phyloP scores from a whole-genome alignment of 257 asterid genomes.

The Capsicum chinense region DNA sequence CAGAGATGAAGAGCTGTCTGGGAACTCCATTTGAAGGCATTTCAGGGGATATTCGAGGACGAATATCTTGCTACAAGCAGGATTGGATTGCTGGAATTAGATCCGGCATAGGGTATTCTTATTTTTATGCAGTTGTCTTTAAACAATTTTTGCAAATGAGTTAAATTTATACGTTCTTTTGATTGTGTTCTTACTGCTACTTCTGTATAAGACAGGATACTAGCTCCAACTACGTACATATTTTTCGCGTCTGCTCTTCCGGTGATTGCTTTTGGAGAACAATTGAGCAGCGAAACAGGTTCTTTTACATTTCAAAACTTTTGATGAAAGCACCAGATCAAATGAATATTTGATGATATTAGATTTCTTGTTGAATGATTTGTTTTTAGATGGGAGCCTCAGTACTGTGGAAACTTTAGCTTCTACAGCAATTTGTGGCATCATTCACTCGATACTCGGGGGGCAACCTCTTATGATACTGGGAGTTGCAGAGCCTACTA shows the following conservation, averaged over 20 bases:
- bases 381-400: conserved; percentile 25
- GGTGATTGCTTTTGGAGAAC: conserved; percentile 43
- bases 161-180: background rate
- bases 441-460: conserved; percentile 32
- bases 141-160: background rate
- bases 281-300: conserved; percentile 41
- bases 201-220: conserved; percentile 29
- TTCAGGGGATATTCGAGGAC: conserved; percentile 31
- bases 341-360: background rate
- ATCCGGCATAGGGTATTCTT: conserved; percentile 33
- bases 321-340: background rate
- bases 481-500: conserved; percentile 37
- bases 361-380: background rate
- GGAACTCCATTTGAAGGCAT: conserved; percentile 32
- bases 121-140: background rate
- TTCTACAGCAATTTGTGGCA: conserved; percentile 35
- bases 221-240: conserved; percentile 43
- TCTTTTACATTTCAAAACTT: background rate
- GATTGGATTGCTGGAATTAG: conserved; percentile 40
- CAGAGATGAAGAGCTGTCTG: background rate
- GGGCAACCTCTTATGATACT: conserved; percentile 34
- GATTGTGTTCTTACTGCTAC: background rate
- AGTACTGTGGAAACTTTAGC: conserved; percentile 36
- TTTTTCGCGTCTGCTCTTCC: conserved; percentile 45
- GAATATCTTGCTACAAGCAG: conserved; percentile 37